Conservation (phyloP, 164 flowering plant genomes). For the Vitis riparia region DNA sequence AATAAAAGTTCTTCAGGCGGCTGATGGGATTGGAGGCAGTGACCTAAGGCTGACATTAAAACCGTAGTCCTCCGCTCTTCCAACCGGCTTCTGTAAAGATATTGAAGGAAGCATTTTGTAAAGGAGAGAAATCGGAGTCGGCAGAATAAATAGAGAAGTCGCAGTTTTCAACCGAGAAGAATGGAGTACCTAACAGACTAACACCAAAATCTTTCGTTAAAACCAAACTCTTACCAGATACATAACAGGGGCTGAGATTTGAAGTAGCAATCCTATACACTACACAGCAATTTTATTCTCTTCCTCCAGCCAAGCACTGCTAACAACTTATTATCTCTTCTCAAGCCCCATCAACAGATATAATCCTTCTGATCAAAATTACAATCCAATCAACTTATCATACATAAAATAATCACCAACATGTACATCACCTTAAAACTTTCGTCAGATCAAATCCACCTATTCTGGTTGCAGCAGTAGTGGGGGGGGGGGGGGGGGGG, state of each 20-base stretch:
- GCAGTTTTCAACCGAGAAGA: too few relatives aligned
- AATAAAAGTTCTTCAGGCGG: too few relatives aligned
- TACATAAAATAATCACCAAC: constrained; percentile 15
- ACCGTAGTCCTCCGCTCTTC: too few relatives aligned
- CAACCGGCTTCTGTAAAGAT: too few relatives aligned
- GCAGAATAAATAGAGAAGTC: too few relatives aligned
- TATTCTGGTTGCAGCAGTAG: background rate
- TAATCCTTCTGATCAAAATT: constrained; percentile 2
- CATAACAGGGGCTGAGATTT: constrained; percentile 1
- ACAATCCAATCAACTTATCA: constrained; percentile 9
- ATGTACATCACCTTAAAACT: constrained; percentile 15
- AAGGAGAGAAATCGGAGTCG: too few relatives aligned
- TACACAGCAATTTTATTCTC: constrained; percentile 7
- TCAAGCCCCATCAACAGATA: background rate
- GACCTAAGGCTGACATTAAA: too few relatives aligned
- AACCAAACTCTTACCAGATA: background rate
- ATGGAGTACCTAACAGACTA: too few relatives aligned
- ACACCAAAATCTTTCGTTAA: background rate
- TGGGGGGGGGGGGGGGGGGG: too few relatives aligned
- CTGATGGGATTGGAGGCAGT: too few relatives aligned
- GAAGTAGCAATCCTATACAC: constrained; percentile 14
- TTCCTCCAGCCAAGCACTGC: constrained; percentile 3
- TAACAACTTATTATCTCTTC: background rate
- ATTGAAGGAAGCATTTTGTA: too few relatives aligned
- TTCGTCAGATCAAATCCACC: background rate